phyloP scores from a whole-genome alignment of 441 rosid genomes.

The Dalechampia spathulata region DNA sequence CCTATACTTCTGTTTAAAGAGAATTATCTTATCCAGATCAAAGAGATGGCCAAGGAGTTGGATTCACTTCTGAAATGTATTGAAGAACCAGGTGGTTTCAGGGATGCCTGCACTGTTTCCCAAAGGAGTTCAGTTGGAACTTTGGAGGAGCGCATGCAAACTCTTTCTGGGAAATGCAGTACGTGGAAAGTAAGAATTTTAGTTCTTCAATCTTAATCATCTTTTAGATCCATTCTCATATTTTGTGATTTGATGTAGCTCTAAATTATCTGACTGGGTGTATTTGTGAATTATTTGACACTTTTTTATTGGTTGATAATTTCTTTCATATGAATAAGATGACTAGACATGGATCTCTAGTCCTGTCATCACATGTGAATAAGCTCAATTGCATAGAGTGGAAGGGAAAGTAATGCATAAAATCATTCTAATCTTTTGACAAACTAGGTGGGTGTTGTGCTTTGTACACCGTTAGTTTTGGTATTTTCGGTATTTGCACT shows the following conservation, averaged over 20 bases:
- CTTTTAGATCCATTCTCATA: not conserved
- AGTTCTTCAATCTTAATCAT: not conserved
- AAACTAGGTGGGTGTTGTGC: not conserved
- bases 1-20: not conserved
- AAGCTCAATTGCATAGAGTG: not conserved
- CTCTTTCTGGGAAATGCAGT: constrained; percentile 54
- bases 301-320: not conserved
- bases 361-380: not conserved
- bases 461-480: not conserved
- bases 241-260: not conserved
- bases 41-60: constrained; percentile 73
- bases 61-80: constrained; percentile 64
- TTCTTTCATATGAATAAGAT: not conserved
- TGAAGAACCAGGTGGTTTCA: constrained; percentile 76
- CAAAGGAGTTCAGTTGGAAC: constrained; percentile 57
- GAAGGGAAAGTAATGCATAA: not conserved
- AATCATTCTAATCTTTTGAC: not conserved
- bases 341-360: not conserved
- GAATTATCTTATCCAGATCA: constrained; percentile 42
- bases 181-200: constrained; percentile 48
- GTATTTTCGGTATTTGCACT: not conserved
- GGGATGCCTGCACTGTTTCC: constrained; percentile 67
- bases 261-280: not conserved
- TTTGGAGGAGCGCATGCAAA: constrained; percentile 55
- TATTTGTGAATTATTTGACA: not conserved